Base-by-base conservation (phyloP, 495 filamentous ascomycete genomes). In the Tuber borchii region DNA sequence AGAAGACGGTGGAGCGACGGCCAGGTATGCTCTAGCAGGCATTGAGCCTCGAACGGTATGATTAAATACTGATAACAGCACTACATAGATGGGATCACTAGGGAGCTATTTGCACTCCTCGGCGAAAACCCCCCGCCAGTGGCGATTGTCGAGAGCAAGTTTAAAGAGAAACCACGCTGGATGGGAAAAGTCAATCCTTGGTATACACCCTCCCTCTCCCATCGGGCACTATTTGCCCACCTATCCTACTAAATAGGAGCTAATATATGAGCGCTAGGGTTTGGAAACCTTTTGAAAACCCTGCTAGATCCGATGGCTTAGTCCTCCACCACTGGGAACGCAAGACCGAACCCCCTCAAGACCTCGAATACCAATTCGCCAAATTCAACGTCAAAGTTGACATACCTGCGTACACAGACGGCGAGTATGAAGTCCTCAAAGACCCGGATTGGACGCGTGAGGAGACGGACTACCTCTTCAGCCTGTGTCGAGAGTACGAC, bases 401-500 rank as follows among this genome's bases (percentile, higher is more conserved):
- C 2, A 86, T 91, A 39, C 93, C 95, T 5, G 85, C 88, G 71
- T 97, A 97, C 83, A 91, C 89, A 61, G 92, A 95, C 69, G 93
- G 93, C 69, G 91, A 96, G 82, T 99, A 99, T 84, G 90, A 91
- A 71, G 84, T 92, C 79, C 83, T 99, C 65, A 88, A 88, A 78
- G 91, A 86, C 79, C 85, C 88, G 43, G 89, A 94, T 74, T 99
- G 95, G 95, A 89, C 92, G 31, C 92, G 91, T 76, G 91, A 94
- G 72, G 95, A 99, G 84, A 98, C 95, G 8, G 93, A 97, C 81
- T 97, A 97, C 81, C 85, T 99, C 75, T 86, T 97, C 82, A 85
- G 89, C 40, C 80, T 95, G 40, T 91, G 87, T 17, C 86, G 87
- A 69, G 90, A 95, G 19, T 97, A 89, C 80, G 93, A 95, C 78